phyloP scores from a whole-genome alignment of 306 rosid species.

The Quercus parvula region DNA sequence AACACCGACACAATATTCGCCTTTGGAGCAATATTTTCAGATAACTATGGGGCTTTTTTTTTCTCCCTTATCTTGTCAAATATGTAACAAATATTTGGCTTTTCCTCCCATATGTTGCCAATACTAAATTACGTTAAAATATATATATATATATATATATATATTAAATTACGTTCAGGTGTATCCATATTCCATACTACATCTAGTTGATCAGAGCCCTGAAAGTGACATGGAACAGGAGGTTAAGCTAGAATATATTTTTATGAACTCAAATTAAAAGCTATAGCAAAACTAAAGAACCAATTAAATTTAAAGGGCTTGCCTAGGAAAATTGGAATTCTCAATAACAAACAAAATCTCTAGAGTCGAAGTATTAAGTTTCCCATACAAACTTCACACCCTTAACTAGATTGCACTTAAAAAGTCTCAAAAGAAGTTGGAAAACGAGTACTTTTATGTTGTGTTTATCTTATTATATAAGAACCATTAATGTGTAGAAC shows the following conservation, averaged over 20 bases:
- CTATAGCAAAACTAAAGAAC: background rate
- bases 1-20: background rate
- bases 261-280: no score
- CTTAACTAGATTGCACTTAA: background rate
- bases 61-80: no score
- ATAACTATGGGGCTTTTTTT: no score
- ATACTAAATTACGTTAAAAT: no score
- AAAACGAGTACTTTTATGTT: background rate
- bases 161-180: no score
- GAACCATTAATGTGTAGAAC: background rate
- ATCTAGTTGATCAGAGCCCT: no score
- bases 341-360: background rate
- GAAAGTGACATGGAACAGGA: no score
- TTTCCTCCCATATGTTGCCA: no score
- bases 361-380: background rate
- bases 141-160: no score
- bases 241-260: no score
- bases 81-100: no score
- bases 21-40: background rate
- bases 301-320: background rate
- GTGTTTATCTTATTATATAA: background rate
- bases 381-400: background rate
- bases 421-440: background rate
- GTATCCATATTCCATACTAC: no score
- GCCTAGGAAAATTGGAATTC: background rate